These are phyloP conservation scores for Sugiyamaella xylanicola DNA, from an alignment of 1,139 yeast genomes.

Conservation along the genomic window DNA sequence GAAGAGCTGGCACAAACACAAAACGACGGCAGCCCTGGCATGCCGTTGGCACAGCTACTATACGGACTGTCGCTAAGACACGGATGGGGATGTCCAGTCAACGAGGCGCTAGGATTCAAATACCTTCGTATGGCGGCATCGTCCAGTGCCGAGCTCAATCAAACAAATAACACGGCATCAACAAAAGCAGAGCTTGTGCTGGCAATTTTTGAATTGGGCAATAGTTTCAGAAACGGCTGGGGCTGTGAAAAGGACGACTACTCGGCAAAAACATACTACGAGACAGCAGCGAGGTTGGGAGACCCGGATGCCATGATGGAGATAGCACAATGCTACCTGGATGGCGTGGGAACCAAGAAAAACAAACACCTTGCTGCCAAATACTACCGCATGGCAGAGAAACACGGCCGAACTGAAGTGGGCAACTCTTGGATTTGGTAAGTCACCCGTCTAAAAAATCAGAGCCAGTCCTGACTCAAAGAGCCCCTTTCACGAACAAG, in stretches of 20 bases:
- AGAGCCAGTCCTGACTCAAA: background rate
- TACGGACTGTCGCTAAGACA: slow-evolving; percentile 41
- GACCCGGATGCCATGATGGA: slow-evolving; percentile 43
- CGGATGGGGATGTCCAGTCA: slow-evolving; percentile 41
- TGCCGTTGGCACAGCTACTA: slow-evolving; percentile 41
- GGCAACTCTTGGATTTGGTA: slow-evolving; percentile 45
- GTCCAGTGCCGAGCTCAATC: slow-evolving; percentile 9
- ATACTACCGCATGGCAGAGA: slow-evolving; percentile 39
- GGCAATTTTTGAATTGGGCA: slow-evolving; percentile 42
- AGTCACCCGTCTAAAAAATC: background rate
- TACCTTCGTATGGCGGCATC: slow-evolving; percentile 37
- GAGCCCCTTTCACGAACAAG: background rate
- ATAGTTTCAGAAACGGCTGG: slow-evolving; percentile 43
- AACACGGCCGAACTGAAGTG: slow-evolving; percentile 37
- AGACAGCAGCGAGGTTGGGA: slow-evolving; percentile 42
- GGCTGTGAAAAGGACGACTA: slow-evolving; percentile 38
- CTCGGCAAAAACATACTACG: slow-evolving; percentile 40
- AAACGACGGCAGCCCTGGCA: slow-evolving; percentile 19
- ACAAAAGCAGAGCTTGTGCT: slow-evolving; percentile 38
- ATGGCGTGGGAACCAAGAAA: slow-evolving; percentile 41
- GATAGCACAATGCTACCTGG: slow-evolving; percentile 38
- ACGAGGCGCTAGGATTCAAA: slow-evolving; percentile 35
- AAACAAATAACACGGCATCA: slow-evolving; percentile 22
- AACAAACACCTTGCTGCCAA: slow-evolving; percentile 40
- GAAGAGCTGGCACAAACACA: slow-evolving; percentile 34